Percentiles rank a stretch among this genome's conserved stretches.
These are phyloP conservation scores for Solanum peruvianum DNA, from an alignment of 257 asterid genomes.

Conservation along the genomic window DNA sequence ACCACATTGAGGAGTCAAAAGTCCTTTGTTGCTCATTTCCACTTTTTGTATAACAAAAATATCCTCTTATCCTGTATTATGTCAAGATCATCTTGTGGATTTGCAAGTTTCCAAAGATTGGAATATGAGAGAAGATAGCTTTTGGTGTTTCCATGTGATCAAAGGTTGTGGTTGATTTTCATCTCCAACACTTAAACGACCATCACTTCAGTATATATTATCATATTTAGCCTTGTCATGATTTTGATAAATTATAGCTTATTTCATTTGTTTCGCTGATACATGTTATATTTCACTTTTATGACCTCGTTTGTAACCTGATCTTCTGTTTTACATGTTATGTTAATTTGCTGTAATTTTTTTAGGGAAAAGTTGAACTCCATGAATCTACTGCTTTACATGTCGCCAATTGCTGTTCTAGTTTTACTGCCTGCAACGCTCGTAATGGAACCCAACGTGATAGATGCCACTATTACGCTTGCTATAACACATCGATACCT, in stretches of 20 bases:
- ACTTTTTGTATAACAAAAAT: not conserved
- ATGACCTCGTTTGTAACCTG: not conserved
- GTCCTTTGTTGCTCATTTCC: not conserved
- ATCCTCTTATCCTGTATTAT: not conserved
- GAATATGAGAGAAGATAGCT: not conserved
- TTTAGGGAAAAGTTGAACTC: constrained; percentile 25
- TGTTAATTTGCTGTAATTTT: not conserved
- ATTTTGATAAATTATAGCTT: not conserved
- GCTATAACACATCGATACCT: constrained; percentile 12
- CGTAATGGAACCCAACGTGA: constrained; percentile 24
- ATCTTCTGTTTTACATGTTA: not conserved
- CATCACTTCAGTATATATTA: not conserved
- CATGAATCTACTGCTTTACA: constrained; percentile 29
- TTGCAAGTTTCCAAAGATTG: not conserved
- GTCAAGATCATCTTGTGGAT: not conserved
- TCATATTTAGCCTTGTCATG: not conserved
- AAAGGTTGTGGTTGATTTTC: not conserved
- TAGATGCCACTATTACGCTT: constrained; percentile 17
- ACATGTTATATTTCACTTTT: not conserved
- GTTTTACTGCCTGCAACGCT: constrained; percentile 24
- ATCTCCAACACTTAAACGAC: not conserved
- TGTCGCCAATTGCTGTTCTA: constrained; percentile 30
- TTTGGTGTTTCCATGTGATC: not conserved
- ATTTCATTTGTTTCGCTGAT: not conserved
- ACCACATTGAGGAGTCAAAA: not conserved